A percentile compares a stretch with the other conserved stretches of the same genome.
phyloP scores from a whole-genome alignment of 176 grass and related monocot species.

The Pontederia crassipes region DNA sequence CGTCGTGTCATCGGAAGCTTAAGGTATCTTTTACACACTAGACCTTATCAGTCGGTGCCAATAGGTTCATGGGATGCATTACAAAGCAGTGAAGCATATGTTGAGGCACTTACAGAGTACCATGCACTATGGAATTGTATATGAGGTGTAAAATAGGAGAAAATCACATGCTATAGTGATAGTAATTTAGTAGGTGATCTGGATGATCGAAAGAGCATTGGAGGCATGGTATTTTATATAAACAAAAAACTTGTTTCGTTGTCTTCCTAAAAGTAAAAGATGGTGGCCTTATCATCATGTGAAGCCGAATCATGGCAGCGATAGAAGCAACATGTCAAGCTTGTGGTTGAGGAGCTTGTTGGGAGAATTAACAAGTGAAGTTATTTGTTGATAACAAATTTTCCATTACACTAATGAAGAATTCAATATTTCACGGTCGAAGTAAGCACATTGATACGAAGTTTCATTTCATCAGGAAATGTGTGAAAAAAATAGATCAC shows the following conservation, averaged over 20 bases:
- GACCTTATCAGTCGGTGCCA: background rate
- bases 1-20: background rate
- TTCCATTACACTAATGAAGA: background rate
- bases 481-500: background rate
- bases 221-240: too few relatives aligned
- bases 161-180: background rate
- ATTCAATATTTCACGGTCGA: background rate
- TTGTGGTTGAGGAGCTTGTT: background rate
- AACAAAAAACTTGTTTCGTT: too few relatives aligned
- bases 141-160: background rate
- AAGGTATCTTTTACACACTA: background rate
- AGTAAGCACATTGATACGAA: too few relatives aligned
- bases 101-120: background rate
- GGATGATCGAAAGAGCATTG: too few relatives aligned
- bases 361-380: background rate
- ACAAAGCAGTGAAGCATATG: background rate
- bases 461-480: background rate
- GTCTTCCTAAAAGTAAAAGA: too few relatives aligned
- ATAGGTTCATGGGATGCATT: background rate
- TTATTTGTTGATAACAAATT: background rate
- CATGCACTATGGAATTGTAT: background rate
- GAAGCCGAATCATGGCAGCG: too few relatives aligned
- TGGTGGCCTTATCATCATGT: too few relatives aligned
- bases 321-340: background rate
- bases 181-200: background rate